A percentile compares a stretch with the other conserved stretches of the same genome.
These are phyloP conservation scores for Aquanectria penicillioides DNA, from an alignment of 2,329 filamentous ascomycete species.

Conservation along the genomic window DNA sequence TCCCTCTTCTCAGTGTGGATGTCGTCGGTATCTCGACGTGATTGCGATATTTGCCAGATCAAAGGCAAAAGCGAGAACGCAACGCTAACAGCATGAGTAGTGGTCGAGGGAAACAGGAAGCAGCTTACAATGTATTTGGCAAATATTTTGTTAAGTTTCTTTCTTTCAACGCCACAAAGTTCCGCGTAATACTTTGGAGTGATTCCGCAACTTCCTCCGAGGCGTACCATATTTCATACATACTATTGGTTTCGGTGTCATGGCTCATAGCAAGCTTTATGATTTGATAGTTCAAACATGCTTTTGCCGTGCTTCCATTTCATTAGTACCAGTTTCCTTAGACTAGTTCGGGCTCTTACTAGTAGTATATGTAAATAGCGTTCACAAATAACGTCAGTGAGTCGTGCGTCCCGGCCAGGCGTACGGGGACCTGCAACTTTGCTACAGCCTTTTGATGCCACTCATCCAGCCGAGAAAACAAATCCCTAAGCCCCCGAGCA, in stretches of 20 bases:
- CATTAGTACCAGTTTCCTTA: not conserved
- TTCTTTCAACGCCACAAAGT: not conserved
- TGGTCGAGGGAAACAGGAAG: not conserved
- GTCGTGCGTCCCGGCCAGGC: not conserved
- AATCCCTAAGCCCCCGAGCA: not conserved
- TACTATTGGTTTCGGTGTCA: not conserved
- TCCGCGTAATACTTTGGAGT: not conserved
- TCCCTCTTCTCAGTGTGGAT: not conserved
- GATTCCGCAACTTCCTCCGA: constrained; percentile 11
- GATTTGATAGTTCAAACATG: constrained; percentile 1
- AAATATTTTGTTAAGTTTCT: constrained; percentile 5
- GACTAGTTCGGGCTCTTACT: not conserved
- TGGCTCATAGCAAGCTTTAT: not conserved
- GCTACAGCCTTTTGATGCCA: constrained; percentile 10
- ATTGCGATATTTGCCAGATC: not conserved
- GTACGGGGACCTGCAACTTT: not conserved
- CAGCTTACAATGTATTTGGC: constrained; percentile 21
- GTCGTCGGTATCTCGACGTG: not conserved
- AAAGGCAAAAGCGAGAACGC: constrained; percentile 9
- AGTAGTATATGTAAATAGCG: constrained; percentile 13
- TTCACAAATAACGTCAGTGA: constrained; percentile 12
- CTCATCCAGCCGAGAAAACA: not conserved
- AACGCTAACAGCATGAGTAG: not conserved
- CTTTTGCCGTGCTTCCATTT: constrained; percentile 13
- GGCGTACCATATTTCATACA: constrained; percentile 11